Conservation (phyloP, 306 rosid species). For the Sophora flavescens region DNA sequence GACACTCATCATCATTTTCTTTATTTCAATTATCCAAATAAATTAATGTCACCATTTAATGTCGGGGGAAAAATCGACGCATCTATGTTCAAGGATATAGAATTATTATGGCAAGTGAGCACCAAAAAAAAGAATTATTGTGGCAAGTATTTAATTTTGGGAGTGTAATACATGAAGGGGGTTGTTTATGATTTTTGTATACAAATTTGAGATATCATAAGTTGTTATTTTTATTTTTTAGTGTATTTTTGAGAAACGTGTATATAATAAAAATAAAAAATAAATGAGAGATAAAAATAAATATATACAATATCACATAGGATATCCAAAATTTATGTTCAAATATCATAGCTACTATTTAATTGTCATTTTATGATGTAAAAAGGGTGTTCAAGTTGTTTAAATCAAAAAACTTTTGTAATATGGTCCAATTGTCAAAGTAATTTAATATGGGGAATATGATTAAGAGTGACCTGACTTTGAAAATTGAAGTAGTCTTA, state of each 20-base stretch:
- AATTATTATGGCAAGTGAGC: background rate
- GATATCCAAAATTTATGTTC: too few species aligned
- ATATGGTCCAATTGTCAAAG: background rate
- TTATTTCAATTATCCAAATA: background rate
- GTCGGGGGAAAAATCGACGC: background rate
- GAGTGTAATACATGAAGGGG: background rate
- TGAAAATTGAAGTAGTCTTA: constrained; percentile 10
- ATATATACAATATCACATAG: too few species aligned
- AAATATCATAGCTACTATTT: too few species aligned
- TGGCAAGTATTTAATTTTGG: constrained; percentile 7
- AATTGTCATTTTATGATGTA: constrained; percentile 31
- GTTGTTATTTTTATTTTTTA: too few species aligned
- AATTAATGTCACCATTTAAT: background rate
- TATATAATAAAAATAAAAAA: too few species aligned
- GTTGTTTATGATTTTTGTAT: too few species aligned
- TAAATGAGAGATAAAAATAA: too few species aligned
- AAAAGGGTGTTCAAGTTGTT: constrained; percentile 38
- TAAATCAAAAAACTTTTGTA: background rate
- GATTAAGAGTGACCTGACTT: constrained; percentile 25
- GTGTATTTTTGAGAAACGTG: too few species aligned
- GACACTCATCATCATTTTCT: too few species aligned
- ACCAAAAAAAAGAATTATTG: too few species aligned
- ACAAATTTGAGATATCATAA: too few species aligned
- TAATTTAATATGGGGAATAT: constrained; percentile 1
- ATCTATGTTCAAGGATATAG: background rate